These are phyloP conservation scores for Stephanodiscus triporus DNA, from an alignment of 108 stramenopile genomes.

Conservation along the genomic window DNA sequence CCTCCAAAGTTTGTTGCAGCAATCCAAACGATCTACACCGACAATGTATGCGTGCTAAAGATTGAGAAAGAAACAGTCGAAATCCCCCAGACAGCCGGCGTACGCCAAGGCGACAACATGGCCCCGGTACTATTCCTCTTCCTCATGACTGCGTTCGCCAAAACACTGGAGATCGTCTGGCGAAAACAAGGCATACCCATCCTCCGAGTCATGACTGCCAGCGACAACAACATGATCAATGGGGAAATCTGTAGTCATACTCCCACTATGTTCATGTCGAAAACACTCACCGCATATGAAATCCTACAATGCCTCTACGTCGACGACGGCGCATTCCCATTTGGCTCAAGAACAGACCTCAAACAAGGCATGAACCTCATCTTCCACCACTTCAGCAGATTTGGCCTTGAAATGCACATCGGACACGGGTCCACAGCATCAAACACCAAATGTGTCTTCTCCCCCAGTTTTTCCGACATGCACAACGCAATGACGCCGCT, in stretches of 20 bases:
- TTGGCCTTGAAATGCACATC: slow-evolving; percentile 22
- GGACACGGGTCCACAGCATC: background rate
- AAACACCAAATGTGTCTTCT: slow-evolving; percentile 15
- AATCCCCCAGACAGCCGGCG: too few species aligned
- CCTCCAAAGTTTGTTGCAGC: too few species aligned
- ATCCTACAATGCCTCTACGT: slow-evolving; percentile 8
- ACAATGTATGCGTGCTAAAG: too few species aligned
- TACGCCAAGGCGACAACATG: too few species aligned
- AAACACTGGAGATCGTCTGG: slow-evolving; percentile 14
- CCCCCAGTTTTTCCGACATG: too few species aligned
- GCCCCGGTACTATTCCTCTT: slow-evolving; percentile 28
- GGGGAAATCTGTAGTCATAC: background rate
- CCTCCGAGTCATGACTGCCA: background rate
- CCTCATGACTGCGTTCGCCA: slow-evolving; percentile 15
- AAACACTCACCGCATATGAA: background rate
- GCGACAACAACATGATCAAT: background rate
- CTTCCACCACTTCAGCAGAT: slow-evolving; percentile 15
- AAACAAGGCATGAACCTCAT: background rate
- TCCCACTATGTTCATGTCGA: background rate
- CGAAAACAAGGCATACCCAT: background rate
- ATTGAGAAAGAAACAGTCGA: background rate
- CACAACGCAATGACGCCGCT: too few species aligned
- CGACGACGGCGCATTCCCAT: slow-evolving; percentile 21
- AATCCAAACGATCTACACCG: too few species aligned
- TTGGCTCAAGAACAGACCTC: background rate